Evolutionary conservation across 1,139 yeast species (phyloP), one percentile per base, ranked within the genome.

Genomic region (Taphrina betulina): DNA sequence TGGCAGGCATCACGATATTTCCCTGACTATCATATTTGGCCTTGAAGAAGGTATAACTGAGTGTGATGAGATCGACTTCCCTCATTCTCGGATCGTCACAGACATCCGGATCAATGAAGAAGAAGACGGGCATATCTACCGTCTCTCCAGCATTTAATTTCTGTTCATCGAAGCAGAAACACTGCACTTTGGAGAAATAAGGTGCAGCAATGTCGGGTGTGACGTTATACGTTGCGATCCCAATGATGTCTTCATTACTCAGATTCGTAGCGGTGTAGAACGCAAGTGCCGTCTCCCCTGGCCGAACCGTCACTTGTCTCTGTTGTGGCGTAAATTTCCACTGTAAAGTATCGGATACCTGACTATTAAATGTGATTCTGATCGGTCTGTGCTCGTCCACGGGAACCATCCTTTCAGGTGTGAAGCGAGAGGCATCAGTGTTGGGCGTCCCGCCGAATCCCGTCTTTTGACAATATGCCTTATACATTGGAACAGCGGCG

Each of bases 81-180:
- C 94, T 80, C 94, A 92, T 87, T 41, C 82, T 78, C 5, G 98
- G 97, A 68, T 94, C 99, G 61, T 84, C 83, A 44, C 95, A 95
- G 71, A 87, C 92, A 63, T 94, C 98, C 0, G 99, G 99, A 68
- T 94, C 99, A 57, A 94, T 86, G 70, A 94, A 94, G 78, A 94
- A 94, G 73, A 94, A 94, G 16, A 59, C 61, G 2, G 99, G 99
- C 98, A 94, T 92, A 67, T 94, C 99, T 14, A 94, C 95, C 69
- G 92, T 97, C 72, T 94, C 99, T 4, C 97, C 97, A 1, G 96
- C 96, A 58, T 83, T 78, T 62, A 92, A 75, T 69, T 88, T 78
- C 71, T 92, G 99, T 68, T 92, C 98, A 72, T 92, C 99, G 68
- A 94, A 92, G 68, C 99, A 92, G 72, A 92, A 92, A 70, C 99